These are phyloP conservation scores for Nitzschia palea DNA, from an alignment of 108 stramenopile genomes.

Conservation along the genomic window DNA sequence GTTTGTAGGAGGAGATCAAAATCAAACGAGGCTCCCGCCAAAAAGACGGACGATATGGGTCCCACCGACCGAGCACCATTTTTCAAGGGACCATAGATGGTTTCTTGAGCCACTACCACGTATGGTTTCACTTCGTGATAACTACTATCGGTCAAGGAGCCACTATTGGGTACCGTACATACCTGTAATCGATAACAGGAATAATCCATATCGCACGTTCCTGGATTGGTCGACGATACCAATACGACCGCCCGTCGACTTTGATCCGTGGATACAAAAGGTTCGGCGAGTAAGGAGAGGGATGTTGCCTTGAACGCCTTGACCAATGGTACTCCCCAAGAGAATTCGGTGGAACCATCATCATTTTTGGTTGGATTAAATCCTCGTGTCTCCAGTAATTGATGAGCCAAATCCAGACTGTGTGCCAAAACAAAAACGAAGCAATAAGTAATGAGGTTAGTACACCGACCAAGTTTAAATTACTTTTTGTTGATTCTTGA, in stretches of 20 bases:
- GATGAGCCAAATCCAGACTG: conserved; percentile 32
- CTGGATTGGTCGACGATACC: conserved; percentile 8
- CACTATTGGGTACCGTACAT: neutral
- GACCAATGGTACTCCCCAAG: conserved; percentile 33
- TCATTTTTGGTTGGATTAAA: conserved; percentile 9
- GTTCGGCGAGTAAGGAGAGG: conserved; percentile 22
- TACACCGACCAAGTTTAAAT: no score
- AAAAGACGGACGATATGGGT: conserved; percentile 29
- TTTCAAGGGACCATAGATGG: conserved; percentile 1
- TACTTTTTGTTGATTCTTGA: no score
- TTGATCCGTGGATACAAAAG: neutral
- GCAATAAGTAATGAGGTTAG: no score
- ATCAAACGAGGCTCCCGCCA: conserved; percentile 25
- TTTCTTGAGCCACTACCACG: conserved; percentile 11
- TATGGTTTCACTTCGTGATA: conserved; percentile 15
- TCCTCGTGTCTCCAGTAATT: conserved; percentile 20
- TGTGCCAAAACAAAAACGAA: neutral
- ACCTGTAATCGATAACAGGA: conserved; percentile 20
- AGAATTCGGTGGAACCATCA: conserved; percentile 6
- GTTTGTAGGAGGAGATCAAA: conserved; percentile 15
- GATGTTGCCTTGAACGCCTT: conserved; percentile 15
- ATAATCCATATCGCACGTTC: conserved; percentile 15
- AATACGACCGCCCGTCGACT: conserved; percentile 24
- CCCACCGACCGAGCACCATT: conserved; percentile 2
- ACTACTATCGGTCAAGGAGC: neutral